Percentiles rank a stretch among this genome's conserved stretches.
Conservation (phyloP, 2,329 filamentous ascomycete genomes). For the Byssochlamys sp. region DNA sequence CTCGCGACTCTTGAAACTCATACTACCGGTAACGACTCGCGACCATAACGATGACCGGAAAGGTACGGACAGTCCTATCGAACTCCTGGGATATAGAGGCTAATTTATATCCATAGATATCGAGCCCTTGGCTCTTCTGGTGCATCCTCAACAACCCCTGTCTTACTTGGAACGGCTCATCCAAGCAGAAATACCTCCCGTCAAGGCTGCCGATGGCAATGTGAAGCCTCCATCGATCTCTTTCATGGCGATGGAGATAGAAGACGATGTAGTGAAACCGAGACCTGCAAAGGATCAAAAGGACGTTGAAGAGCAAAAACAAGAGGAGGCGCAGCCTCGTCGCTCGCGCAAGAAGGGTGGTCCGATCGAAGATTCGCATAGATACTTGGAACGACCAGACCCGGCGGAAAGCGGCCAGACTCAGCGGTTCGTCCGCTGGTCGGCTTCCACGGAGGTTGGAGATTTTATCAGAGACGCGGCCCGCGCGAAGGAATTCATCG, state of each 20-base stretch:
- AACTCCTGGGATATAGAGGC: not conserved
- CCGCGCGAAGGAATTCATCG: conserved; percentile 70
- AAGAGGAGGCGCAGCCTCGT: conserved; percentile 5
- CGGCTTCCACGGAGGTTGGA: conserved; percentile 76
- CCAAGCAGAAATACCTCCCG: conserved; percentile 70
- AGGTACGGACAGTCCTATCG: conserved; percentile 13
- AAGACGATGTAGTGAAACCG: conserved; percentile 46
- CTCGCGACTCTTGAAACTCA: conserved; percentile 68
- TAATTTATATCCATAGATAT: conserved; percentile 39
- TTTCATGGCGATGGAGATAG: conserved; percentile 70
- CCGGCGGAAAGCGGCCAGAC: conserved; percentile 29
- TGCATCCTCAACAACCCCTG: conserved; percentile 82
- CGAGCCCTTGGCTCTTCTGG: conserved; percentile 73
- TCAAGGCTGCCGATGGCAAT: conserved; percentile 52
- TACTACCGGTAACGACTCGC: conserved; percentile 60
- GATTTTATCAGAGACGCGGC: conserved; percentile 90
- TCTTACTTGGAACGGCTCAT: conserved; percentile 84
- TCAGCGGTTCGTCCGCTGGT: conserved; percentile 74
- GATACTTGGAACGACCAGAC: conserved; percentile 44
- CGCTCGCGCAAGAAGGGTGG: conserved; percentile 34
- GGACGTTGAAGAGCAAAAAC: conserved; percentile 34
- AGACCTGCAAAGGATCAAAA: conserved; percentile 28
- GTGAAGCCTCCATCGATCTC: conserved; percentile 64
- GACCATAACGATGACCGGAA: conserved; percentile 53
- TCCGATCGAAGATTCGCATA: conserved; percentile 58